Conservation (phyloP, 306 rosid species). For the Ochetophila trinervis region DNA sequence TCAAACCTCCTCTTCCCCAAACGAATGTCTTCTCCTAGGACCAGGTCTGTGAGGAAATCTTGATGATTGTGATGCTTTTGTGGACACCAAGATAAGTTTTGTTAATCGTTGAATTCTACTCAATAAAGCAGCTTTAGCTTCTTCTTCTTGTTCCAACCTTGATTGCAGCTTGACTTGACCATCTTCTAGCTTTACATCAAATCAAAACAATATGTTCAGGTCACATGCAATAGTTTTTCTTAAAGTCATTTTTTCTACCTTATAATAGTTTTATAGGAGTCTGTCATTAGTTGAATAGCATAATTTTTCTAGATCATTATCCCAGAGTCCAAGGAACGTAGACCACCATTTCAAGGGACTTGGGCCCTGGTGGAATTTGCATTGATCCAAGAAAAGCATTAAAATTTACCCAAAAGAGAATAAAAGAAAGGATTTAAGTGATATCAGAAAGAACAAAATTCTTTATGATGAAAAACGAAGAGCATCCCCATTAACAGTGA, state of each 20-base stretch:
- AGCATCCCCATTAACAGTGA: no score
- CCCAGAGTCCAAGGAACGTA: background rate
- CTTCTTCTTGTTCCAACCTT: conserved; percentile 98
- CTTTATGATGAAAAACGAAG: background rate
- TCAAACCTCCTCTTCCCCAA: conserved; percentile 84
- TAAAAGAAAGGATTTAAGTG: background rate
- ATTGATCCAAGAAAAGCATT: background rate
- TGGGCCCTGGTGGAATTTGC: background rate
- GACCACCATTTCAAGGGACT: background rate
- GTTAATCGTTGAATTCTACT: conserved; percentile 97
- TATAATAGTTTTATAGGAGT: background rate
- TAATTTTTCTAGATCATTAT: background rate
- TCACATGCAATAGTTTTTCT: conserved; percentile 1
- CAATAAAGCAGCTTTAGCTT: conserved; percentile 90
- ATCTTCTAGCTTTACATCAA: conserved; percentile 76
- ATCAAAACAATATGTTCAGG: conserved; percentile 36
- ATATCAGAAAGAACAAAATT: background rate
- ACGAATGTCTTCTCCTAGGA: conserved; percentile 86
- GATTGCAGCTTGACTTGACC: conserved; percentile 92
- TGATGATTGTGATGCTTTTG: conserved; percentile 68
- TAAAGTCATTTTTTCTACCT: background rate
- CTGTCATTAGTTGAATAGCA: background rate
- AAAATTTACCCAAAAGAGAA: background rate
- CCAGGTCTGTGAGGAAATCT: conserved; percentile 67
- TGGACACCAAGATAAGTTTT: conserved; percentile 93